Base-by-base conservation (phyloP, 2,329 filamentous ascomycete genomes). In the Ceratocystis ficicola region DNA sequence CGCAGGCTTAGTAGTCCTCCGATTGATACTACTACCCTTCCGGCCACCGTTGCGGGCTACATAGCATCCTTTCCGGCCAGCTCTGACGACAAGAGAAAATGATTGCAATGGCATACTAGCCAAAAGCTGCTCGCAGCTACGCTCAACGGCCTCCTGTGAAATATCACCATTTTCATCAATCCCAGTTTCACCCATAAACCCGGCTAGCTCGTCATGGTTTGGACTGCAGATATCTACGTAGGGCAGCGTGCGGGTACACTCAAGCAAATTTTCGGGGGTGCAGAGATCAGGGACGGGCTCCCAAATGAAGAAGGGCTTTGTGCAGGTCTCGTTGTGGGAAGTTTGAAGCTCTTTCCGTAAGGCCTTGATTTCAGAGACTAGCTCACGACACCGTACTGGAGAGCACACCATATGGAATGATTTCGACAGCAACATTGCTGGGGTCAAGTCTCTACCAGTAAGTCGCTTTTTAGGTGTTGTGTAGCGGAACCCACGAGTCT, bases 241-340 rank as follows among this genome's bases (percentile, higher is more conserved):
- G 0, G 82, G 82, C 12, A 86, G 76, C 10, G 81, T 81, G 69
- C 86, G 86, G 62, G 83, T 86, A 73, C 81, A 84, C 71, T 85
- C 85, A 10, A 86, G 77, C 32, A 86, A 76, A 72, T 87, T 81
- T 52, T 85, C 83, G 0, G 90, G 86, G 0, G 83, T 86, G 74
- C 92, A 96, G 0, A 90, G 81, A 74, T 96, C 90, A 1, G 94
- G 94, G 1, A 96, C 89, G 0, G 94, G 94, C 74, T 99, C 94
- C 93, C 93, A 99, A 64, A 97, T 84, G 73, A 96, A 90, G 5
- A 91, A 75, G 0, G 92, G 89, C 61, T 82, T 81, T 0, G 77
- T 71, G 70, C 78, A 79, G 10, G 71, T 68, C 59, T 75, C 73
- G 7, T 75, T 75, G 55, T 8, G 8, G 3, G 55, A 59, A n/a